Evolutionary conservation across 2,329 filamentous ascomycete genomes (phyloP).

Genomic region (Thermochaetoides dissita): DNA sequence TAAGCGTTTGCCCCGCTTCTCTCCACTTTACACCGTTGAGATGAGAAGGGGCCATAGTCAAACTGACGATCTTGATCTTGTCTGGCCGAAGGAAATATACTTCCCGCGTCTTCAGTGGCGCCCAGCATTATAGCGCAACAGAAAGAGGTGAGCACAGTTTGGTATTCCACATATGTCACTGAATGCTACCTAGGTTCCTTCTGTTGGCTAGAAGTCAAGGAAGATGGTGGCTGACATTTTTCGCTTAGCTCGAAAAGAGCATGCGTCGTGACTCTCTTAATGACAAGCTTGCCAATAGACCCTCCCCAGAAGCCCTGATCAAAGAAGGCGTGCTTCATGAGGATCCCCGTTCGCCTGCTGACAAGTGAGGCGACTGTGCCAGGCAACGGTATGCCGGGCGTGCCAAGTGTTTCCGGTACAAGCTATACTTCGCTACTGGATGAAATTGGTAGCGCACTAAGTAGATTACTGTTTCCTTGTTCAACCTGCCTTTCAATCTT

Average conservation of each 20-base stretch:
- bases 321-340: slow-evolving; percentile 66
- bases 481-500: too few relatives aligned
- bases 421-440: too few relatives aligned
- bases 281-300: slow-evolving; percentile 69
- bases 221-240: neutral
- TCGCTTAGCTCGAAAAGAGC: slow-evolving; percentile 54
- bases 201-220: neutral
- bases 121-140: slow-evolving; percentile 69
- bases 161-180: too few relatives aligned
- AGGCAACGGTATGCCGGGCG: too few relatives aligned
- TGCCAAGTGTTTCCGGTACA: too few relatives aligned
- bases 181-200: too few relatives aligned
- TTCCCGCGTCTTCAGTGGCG: slow-evolving; percentile 63
- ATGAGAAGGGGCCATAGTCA: neutral
- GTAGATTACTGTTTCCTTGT: too few relatives aligned
- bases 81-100: slow-evolving; percentile 57
- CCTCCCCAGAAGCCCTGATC: slow-evolving; percentile 61
- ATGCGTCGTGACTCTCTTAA: slow-evolving; percentile 81
- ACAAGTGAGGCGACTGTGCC: slow-evolving; percentile 28
- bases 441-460: too few relatives aligned
- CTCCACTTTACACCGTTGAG: too few relatives aligned
- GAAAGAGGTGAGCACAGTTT: slow-evolving; percentile 40
- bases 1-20: slow-evolving; percentile 26
- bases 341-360: slow-evolving; percentile 44
- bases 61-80: slow-evolving; percentile 1